Evolutionary conservation across 148 eudicot genomes (phyloP).

Genomic region (Vaccinium darrowii): DNA sequence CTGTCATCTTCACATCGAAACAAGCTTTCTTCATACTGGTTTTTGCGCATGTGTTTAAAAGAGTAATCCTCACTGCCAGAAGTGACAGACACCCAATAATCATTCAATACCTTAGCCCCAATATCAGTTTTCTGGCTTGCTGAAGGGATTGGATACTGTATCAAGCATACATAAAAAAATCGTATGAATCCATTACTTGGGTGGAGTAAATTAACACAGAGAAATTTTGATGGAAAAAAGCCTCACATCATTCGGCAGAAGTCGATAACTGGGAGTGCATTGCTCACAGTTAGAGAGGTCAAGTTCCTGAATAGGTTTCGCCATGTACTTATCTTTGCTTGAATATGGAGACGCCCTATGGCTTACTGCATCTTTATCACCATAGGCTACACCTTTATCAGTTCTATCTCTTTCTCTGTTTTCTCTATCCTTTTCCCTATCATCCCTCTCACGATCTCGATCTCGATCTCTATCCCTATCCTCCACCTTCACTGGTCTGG

Average conservation of each 20-base stretch:
- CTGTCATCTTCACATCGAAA: slow-evolving; percentile 99
- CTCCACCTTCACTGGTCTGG: slow-evolving; percentile 34
- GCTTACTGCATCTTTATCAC: slow-evolving; percentile 50
- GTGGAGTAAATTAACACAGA: slow-evolving; percentile 12
- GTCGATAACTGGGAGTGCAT: slow-evolving; percentile 97
- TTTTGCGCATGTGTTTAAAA: slow-evolving; percentile 96
- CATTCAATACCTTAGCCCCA: slow-evolving; percentile 80
- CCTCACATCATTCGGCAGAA: slow-evolving; percentile 81
- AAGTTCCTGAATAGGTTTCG: slow-evolving; percentile 72
- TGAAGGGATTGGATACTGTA: slow-evolving; percentile 84
- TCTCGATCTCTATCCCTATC: slow-evolving; percentile 41
- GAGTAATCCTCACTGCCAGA: slow-evolving; percentile 99
- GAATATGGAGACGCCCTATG: slow-evolving; percentile 43
- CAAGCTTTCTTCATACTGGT: slow-evolving; percentile 95
- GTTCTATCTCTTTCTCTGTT: slow-evolving; percentile 56
- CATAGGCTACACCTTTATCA: slow-evolving; percentile 42
- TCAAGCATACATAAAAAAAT: slow-evolving; percentile 16
- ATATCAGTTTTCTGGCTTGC: slow-evolving; percentile 80
- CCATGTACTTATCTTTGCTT: slow-evolving; percentile 47
- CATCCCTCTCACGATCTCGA: slow-evolving; percentile 33
- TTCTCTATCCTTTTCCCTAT: slow-evolving; percentile 44
- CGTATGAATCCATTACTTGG: slow-evolving; percentile 11
- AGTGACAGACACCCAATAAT: slow-evolving; percentile 94
- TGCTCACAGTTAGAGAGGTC: slow-evolving; percentile 54
- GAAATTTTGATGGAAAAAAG: not conserved